phyloP scores from a whole-genome alignment of 176 grass and related monocot species.

The Alopecurus myosuroides region DNA sequence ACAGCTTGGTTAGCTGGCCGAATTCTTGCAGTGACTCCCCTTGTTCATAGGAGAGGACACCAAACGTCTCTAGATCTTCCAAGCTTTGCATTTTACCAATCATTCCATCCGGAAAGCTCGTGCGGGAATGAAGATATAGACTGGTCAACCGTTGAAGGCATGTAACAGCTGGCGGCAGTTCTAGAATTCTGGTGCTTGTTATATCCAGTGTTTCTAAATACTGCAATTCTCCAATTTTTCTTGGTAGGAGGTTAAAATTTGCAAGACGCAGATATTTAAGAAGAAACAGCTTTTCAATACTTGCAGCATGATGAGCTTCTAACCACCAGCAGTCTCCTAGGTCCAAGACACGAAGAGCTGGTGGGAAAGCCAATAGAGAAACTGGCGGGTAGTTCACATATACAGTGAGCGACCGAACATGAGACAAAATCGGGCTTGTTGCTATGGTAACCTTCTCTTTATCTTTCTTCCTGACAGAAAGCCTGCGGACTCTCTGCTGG shows the following conservation, averaged over 20 bases:
- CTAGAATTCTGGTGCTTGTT: background rate
- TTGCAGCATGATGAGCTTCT: background rate
- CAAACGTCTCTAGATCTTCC: background rate
- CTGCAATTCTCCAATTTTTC: background rate
- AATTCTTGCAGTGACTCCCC: background rate
- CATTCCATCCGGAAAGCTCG: background rate
- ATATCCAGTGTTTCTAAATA: background rate
- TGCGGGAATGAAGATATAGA: background rate
- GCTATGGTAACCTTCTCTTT: background rate
- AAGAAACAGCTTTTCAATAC: background rate
- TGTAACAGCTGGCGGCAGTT: background rate
- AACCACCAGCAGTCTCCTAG: background rate
- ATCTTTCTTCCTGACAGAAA: background rate
- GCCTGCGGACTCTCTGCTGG: background rate
- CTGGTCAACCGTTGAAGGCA: background rate
- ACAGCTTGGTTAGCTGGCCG: background rate
- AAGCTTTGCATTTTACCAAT: background rate
- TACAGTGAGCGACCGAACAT: background rate
- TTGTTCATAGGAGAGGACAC: background rate
- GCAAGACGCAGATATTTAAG: background rate
- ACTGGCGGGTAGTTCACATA: background rate
- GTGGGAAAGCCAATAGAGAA: background rate
- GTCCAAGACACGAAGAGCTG: conserved; percentile 7
- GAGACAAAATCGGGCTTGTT: background rate
- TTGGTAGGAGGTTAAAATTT: background rate